Base-by-base conservation (phyloP, 1,284 basidiomycete species). In the Ceratobasidium sp. region DNA sequence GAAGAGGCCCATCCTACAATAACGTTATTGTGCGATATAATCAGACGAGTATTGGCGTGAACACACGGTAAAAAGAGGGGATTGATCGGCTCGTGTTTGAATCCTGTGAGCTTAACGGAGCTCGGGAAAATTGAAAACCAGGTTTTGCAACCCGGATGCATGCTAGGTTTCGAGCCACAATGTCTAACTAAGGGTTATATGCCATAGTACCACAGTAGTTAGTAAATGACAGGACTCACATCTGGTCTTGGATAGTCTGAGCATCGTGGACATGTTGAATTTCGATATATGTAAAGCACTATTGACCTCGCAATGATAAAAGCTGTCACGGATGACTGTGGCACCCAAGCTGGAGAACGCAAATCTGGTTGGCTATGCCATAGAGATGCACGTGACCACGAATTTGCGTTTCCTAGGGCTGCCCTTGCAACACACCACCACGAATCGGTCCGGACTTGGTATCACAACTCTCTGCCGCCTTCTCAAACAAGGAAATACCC, bases 1-100 rank as follows among this genome's bases (percentile, higher is more conserved):
- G 93, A 92, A 26, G 92, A 91, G 5, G 94, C 95, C 86, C 89
- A 94, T 75, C 90, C 93, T 95, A 77, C 55, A 71, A 21, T 4
- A 30, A 30, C 32, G 3, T 34, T 34, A 14, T 30, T 36, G 34
- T 39, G 55, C 26, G 10, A 30, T 34, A 39, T 18, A 57, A 52
- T 23, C 5, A 28, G n/a, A 21, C 12, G 3, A 16, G 12, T 4
- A 30, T 34, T 34, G 34, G 16, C 8, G 23, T 34, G 14, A 21
- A 39, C 55, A 1, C 10, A 55, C 52, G 52, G 23, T 32, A 32
- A 18, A 32, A n/a, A 8, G 9, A 39, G 21, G 18, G 3, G 10
- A 23, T 16, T n/a, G 55, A n/a, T 18, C 34, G 18, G 34, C 3
- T 34, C 39, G 32, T 18, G 3, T 1, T 8, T 34, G n/a, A 16